phyloP scores from a whole-genome alignment of 1,284 basidiomycete species.

The Cryptococcus jaspeensis region DNA sequence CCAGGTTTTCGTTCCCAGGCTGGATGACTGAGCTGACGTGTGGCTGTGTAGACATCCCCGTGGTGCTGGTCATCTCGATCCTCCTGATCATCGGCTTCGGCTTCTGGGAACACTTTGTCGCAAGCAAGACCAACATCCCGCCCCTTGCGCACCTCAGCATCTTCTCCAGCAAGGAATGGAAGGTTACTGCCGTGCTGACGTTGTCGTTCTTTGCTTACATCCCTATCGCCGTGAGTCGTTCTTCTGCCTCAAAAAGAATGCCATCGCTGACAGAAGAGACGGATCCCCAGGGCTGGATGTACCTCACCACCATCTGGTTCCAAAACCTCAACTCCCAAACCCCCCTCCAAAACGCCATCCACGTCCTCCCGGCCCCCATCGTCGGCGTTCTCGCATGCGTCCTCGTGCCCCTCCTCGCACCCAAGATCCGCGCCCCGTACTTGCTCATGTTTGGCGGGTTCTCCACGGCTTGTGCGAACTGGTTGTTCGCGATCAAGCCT shows the following conservation, averaged over 20 bases:
- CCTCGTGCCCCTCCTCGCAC: conserved; percentile 22
- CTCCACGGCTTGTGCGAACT: conserved; percentile 20
- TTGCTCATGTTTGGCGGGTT: conserved; percentile 28
- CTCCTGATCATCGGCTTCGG: conserved; percentile 38
- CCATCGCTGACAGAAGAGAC: not conserved
- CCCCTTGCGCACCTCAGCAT: conserved; percentile 33
- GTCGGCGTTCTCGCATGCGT: conserved; percentile 32
- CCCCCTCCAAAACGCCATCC: conserved; percentile 27
- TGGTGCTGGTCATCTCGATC: conserved; percentile 32
- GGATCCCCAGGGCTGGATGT: conserved; percentile 14
- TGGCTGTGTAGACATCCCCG: conserved; percentile 29
- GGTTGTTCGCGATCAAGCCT: conserved; percentile 34
- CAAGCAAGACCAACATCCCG: conserved; percentile 40
- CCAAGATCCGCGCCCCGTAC: conserved; percentile 26
- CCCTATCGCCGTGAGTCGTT: conserved; percentile 12
- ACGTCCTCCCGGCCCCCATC: conserved; percentile 29
- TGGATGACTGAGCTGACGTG: not conserved
- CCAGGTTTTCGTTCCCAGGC: too few species aligned
- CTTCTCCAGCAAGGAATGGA: conserved; percentile 22
- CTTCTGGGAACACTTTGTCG: conserved; percentile 55
- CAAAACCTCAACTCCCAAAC: conserved; percentile 24
- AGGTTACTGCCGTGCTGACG: conserved; percentile 26
- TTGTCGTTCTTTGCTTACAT: conserved; percentile 31
- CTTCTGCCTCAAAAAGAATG: not conserved
- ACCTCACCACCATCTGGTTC: conserved; percentile 27